phyloP scores from a whole-genome alignment of 129 eudicot genomes.

The Tagetes erecta region DNA sequence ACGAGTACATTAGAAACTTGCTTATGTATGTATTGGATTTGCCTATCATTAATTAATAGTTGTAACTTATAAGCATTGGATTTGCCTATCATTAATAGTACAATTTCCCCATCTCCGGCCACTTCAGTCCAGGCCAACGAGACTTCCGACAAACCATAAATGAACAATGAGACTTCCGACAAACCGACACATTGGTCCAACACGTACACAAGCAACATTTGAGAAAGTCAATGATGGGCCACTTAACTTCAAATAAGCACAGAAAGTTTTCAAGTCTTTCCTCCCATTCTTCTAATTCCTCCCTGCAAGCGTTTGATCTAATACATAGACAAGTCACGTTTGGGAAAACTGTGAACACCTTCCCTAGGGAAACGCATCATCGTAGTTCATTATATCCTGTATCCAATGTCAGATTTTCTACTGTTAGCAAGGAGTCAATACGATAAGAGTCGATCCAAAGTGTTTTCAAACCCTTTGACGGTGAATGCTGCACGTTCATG shows the following conservation, averaged over 20 bases:
- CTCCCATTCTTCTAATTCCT: constrained; percentile 43
- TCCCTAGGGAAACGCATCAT: constrained; percentile 27
- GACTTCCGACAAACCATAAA: constrained; percentile 49
- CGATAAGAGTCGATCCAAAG: constrained; percentile 45
- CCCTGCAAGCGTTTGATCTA: constrained; percentile 37
- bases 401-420: constrained; percentile 39
- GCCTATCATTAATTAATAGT: no score
- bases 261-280: constrained; percentile 43
- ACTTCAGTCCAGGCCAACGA: constrained; percentile 38
- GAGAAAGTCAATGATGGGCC: constrained; percentile 25
- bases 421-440: constrained; percentile 33
- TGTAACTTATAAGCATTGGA: no score
- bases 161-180: constrained; percentile 37
- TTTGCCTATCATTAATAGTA: no score
- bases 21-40: no score
- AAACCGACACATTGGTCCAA: constrained; percentile 42
- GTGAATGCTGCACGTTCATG: constrained; percentile 19
- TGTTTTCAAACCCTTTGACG: constrained; percentile 38
- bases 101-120: background rate
- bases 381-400: constrained; percentile 26
- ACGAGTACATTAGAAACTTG: no score
- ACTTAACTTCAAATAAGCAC: constrained; percentile 42
- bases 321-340: constrained; percentile 37
- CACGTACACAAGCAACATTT: constrained; percentile 21
- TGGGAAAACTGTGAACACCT: constrained; percentile 41